phyloP scores from a whole-genome alignment of 257 asterid species.

The Ehretia macrophylla region DNA sequence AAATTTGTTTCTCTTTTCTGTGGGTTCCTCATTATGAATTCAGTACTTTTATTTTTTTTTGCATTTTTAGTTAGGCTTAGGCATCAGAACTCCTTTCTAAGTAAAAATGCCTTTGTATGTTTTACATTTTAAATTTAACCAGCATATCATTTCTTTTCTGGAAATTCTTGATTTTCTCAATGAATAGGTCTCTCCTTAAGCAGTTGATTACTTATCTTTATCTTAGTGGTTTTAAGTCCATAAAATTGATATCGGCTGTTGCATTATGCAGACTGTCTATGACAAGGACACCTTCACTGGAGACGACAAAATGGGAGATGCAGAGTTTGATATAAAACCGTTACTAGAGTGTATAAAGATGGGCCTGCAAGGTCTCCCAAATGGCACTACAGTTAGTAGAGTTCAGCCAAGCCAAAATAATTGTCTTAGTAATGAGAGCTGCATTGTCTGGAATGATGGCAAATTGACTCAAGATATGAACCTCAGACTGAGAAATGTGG shows the following conservation, averaged over 20 bases:
- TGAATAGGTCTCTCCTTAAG: too few relatives aligned
- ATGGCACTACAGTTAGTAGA: slow-evolving; percentile 53
- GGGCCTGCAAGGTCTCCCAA: slow-evolving; percentile 49
- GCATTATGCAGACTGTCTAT: slow-evolving; percentile 40
- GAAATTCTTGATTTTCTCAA: too few relatives aligned
- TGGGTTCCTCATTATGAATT: neutral
- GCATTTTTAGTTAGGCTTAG: too few relatives aligned
- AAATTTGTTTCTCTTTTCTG: too few relatives aligned
- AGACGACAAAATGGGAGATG: slow-evolving; percentile 80
- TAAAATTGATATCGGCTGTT: neutral
- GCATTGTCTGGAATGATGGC: slow-evolving; percentile 52
- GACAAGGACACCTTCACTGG: slow-evolving; percentile 74
- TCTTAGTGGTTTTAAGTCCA: too few relatives aligned
- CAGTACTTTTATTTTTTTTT: too few relatives aligned
- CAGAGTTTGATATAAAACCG: slow-evolving; percentile 49
- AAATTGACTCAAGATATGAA: slow-evolving; percentile 69
- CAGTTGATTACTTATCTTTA: too few relatives aligned
- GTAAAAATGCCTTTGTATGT: too few relatives aligned
- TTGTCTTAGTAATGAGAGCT: slow-evolving; percentile 56
- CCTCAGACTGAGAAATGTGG: slow-evolving; percentile 51
- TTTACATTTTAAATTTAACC: too few relatives aligned
- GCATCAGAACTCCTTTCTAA: too few relatives aligned
- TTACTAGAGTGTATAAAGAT: slow-evolving; percentile 45
- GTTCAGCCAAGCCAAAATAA: slow-evolving; percentile 48
- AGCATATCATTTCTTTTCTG: too few relatives aligned